Base-by-base conservation (phyloP, 352 stramenopile genomes). In the Globisporangium sylvaticum region DNA sequence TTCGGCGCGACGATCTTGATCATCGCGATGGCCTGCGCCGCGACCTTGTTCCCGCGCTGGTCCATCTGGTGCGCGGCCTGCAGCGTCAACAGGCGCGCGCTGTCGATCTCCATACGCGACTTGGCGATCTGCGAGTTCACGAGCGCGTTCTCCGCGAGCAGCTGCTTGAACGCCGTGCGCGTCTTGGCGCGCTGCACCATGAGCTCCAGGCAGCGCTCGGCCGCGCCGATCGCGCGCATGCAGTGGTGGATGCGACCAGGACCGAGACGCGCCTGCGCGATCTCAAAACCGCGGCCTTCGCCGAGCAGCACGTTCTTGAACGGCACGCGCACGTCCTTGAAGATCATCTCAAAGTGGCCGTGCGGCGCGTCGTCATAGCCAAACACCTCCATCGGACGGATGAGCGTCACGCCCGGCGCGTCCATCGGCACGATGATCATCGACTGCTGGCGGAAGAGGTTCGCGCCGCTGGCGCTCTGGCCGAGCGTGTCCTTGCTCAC, bases 211-310 rank as follows among this genome's bases (percentile, higher is more conserved):
- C 90, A 95, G 32, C 83, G 81, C 75, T 97, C 90, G 29, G 89
- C 86, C 58, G 88, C 86, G 29, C 97, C 97, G 67, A 99, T 95
- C 20, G 95, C 76, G 55, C 96, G 90, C 97, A 99, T 99, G 81
- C 96, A 99, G 81, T 99, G 97, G 87, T 99, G 97, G 69, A 99
- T 98, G 18, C 97, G 89, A 24, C 97, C 97, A 14, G 90, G 89
- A 66, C 98, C 96, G n/a, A 99, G 86, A 12, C 95, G 98, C 62
- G 87, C 82, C 74, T 92, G 86, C 22, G 80, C 89, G 66, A 97
- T 97, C 73, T 96, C 92, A 70, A 97, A 97, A 6, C 91, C 91
- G 39, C 88, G 84, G 32, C 91, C 91, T 74, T 92, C 78, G 27
- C 84, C 81, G 4, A 95, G 77, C 55, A 97, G 68, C 8, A 97